phyloP scores from a whole-genome alignment of 1,284 basidiomycete genomes.

The Rhodotorula sp. region DNA sequence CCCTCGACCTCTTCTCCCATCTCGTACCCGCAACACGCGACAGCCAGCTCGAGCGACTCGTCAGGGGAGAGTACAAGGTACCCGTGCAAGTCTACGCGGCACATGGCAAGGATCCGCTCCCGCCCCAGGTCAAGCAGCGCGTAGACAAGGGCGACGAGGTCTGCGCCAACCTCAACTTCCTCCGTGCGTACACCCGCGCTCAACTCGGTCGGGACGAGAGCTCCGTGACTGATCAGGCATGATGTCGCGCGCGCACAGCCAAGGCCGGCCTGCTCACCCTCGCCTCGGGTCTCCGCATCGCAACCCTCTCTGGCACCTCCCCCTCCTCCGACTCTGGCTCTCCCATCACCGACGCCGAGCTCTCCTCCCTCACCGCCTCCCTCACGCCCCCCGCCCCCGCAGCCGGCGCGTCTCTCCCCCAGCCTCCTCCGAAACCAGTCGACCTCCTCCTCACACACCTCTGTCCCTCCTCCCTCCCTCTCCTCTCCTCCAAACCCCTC shows the following conservation, averaged over 20 bases:
- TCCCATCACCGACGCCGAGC: slow-evolving; percentile 63
- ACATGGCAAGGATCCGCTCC: slow-evolving; percentile 73
- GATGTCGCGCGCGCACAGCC: slow-evolving; percentile 53
- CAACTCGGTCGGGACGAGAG: not conserved
- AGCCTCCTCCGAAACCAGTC: slow-evolving; percentile 50
- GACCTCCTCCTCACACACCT: slow-evolving; percentile 80
- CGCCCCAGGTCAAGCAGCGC: slow-evolving; percentile 66
- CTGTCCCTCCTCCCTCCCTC: slow-evolving; percentile 66
- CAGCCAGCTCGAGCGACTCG: slow-evolving; percentile 59
- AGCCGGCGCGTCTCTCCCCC: slow-evolving; percentile 48
- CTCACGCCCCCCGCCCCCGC: slow-evolving; percentile 53
- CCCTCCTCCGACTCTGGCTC: slow-evolving; percentile 57
- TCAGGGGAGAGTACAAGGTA: slow-evolving; percentile 69
- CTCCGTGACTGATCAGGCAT: not conserved
- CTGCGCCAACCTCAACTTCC: slow-evolving; percentile 73
- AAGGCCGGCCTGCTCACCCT: slow-evolving; percentile 80
- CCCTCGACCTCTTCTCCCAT: slow-evolving; percentile 79
- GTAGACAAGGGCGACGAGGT: slow-evolving; percentile 71
- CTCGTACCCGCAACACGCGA: slow-evolving; percentile 49
- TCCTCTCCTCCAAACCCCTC: slow-evolving; percentile 57
- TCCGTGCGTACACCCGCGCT: slow-evolving; percentile 60
- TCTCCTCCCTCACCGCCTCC: slow-evolving; percentile 68
- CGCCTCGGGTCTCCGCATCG: slow-evolving; percentile 77
- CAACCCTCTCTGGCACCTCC: slow-evolving; percentile 69
- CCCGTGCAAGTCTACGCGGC: slow-evolving; percentile 91